Evolutionary conservation across 352 stramenopile genomes (phyloP).

Genomic region (Phytophthora sp.): DNA sequence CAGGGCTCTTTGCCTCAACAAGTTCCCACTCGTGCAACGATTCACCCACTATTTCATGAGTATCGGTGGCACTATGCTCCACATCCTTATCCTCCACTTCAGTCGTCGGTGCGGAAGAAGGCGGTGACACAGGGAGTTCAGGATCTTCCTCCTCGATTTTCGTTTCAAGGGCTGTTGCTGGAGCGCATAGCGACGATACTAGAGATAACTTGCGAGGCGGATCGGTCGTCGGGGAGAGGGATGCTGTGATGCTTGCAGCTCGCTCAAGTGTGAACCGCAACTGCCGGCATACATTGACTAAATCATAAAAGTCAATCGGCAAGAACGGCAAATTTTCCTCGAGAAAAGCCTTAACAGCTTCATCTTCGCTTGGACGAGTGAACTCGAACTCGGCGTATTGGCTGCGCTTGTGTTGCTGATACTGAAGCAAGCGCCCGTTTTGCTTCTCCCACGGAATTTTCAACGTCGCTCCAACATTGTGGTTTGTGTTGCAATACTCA

Average conservation of each 20-base stretch:
- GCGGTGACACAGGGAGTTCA: slow-evolving; percentile 30
- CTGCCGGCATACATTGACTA: slow-evolving; percentile 68
- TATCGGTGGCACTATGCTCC: slow-evolving; percentile 10
- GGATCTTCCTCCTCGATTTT: slow-evolving; percentile 33
- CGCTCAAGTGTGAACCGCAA: slow-evolving; percentile 54
- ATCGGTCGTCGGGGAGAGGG: slow-evolving; percentile 11
- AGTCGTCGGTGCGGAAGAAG: slow-evolving; percentile 4
- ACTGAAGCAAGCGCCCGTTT: slow-evolving; percentile 50
- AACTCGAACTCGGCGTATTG: slow-evolving; percentile 60
- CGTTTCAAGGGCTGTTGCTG: slow-evolving; percentile 17
- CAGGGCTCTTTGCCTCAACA: slow-evolving; percentile 19
- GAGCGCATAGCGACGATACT: slow-evolving; percentile 40
- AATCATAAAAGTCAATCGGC: slow-evolving; percentile 79
- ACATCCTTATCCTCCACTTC: slow-evolving; percentile 19
- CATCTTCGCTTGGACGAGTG: slow-evolving; percentile 54
- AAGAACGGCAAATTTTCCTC: slow-evolving; percentile 71
- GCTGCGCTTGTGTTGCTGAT: slow-evolving; percentile 76
- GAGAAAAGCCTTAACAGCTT: slow-evolving; percentile 60
- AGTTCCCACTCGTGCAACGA: slow-evolving; percentile 37
- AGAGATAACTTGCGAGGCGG: slow-evolving; percentile 32
- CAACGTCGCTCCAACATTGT: slow-evolving; percentile 82
- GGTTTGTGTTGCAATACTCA: slow-evolving; percentile 86
- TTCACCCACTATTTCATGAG: slow-evolving; percentile 10
- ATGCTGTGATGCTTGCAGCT: slow-evolving; percentile 29
- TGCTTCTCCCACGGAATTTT: slow-evolving; percentile 62